Base-by-base conservation (phyloP, 768 basidiomycete species). In the Amyloporia xantha region DNA sequence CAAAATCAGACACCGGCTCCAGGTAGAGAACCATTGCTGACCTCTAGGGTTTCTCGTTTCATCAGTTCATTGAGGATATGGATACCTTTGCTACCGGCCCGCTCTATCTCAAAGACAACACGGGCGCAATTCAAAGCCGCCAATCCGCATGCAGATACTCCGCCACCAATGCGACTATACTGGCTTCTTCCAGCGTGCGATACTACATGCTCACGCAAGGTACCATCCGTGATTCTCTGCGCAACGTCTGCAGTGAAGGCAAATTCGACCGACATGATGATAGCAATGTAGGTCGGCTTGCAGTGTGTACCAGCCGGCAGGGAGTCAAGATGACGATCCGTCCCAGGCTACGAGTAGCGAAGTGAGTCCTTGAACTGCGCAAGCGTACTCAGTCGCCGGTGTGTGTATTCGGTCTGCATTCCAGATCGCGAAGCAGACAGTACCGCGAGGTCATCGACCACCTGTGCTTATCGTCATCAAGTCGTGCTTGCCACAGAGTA, bases 121-220 rank as follows among this genome's bases (percentile, higher is more conserved):
- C 81, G 69, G 10, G 76, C 79, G 52, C 80, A 83, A 58, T 85
- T 84, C 58, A 85, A 62, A 1, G 79, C 77, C 21, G 84, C 83
- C 21, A 86, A 69, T 15, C 84, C 84, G 52, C 84, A 86, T 2
- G 82, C 73, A 37, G 82, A 77, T 25, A 63, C 62, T 4, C 72
- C 68, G 11, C 71, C 68, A 10, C 70, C 68, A 1, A 48, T 54
- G 51, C 44, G 27, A 37, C 48, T 57, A 46, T 83, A 85, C 54
- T 84, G 83, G 40, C 82, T 76, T 12, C 76, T 71, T 15, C 80
- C 77, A 4, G 57, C 62, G 51, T 74, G 71, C 1, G 74, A 77
- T 33, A 77, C 68, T 27, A 76, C 65, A 28, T 53, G 51, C 36
- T 54, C 51, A 7, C 33, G 30, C 7, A 15, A 33, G 30, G 30